Evolutionary conservation across 192 early-diverging fungal species (phyloP).

Genomic region (Entomortierella parvispora): DNA sequence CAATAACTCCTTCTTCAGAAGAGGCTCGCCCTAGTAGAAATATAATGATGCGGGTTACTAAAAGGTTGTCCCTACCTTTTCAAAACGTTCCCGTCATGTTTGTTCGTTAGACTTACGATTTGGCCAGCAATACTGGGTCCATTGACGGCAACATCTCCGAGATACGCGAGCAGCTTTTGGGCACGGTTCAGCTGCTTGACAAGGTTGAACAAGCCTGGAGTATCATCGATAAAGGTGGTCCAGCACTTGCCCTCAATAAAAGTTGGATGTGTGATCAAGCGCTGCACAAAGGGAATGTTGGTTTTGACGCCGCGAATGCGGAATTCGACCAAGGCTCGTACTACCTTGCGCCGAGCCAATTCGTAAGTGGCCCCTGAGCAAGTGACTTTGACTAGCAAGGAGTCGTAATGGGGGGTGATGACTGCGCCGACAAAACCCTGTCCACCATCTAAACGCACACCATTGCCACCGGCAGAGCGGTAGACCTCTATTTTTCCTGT

Average conservation of each 20-base stretch:
- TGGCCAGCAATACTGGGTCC: conserved; percentile 93
- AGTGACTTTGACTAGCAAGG: conserved; percentile 91
- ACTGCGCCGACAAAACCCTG: conserved; percentile 91
- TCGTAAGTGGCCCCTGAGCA: conserved; percentile 91
- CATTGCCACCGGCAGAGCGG: conserved; percentile 88
- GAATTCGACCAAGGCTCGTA: conserved; percentile 92
- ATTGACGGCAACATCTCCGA: conserved; percentile 93
- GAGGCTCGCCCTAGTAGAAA: conserved; percentile 69
- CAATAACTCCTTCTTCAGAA: conserved; percentile 68
- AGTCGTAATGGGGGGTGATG: conserved; percentile 96
- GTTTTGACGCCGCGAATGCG: conserved; percentile 97
- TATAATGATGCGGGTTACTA: neutral
- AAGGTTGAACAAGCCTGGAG: conserved; percentile 89
- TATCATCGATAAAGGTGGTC: conserved; percentile 99
- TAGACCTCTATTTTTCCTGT: conserved; percentile 96
- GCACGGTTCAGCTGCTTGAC: conserved; percentile 85
- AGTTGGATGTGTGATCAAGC: conserved; percentile 83
- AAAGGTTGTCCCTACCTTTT: no score
- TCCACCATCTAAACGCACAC: conserved; percentile 89
- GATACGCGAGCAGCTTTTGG: conserved; percentile 86
- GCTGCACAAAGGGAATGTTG: conserved; percentile 93
- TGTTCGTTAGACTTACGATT: conserved; percentile 58
- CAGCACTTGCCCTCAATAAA: conserved; percentile 88
- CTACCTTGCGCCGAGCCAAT: conserved; percentile 88
- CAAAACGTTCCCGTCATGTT: no score